Evolutionary conservation across 192 early-diverging fungal genomes (phyloP).

Genomic region (Linnemannia exigua): DNA sequence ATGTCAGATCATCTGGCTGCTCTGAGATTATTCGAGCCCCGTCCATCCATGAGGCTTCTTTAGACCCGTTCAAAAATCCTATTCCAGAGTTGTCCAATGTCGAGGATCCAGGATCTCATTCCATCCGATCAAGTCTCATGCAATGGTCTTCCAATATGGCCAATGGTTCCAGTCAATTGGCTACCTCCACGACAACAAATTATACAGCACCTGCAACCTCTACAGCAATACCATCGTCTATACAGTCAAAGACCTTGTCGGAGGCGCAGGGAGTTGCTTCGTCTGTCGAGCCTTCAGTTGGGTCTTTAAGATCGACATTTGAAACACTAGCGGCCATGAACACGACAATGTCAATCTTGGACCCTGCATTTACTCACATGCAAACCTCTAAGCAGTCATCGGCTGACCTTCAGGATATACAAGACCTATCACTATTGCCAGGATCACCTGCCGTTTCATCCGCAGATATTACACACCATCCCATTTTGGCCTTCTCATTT

Average conservation of each 20-base stretch:
- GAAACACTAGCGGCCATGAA: neutral
- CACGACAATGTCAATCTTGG: neutral
- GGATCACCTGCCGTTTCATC: neutral
- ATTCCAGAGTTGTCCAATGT: neutral
- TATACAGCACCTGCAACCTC: neutral
- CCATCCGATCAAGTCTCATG: neutral
- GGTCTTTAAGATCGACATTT: neutral
- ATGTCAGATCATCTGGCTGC: too few relatives aligned
- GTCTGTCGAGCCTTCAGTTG: neutral
- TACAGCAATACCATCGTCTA: too few relatives aligned
- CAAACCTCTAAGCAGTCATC: neutral
- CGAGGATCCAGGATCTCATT: neutral
- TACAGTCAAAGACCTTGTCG: too few relatives aligned
- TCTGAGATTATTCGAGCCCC: too few relatives aligned
- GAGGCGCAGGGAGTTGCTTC: neutral
- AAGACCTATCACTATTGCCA: neutral
- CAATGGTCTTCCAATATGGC: neutral
- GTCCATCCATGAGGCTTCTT: too few relatives aligned
- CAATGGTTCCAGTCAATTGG: neutral
- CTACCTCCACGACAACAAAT: neutral
- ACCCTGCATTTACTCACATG: neutral
- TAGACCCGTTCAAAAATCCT: too few relatives aligned
- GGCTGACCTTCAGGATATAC: neutral
- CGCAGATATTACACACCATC: neutral
- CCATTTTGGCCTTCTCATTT: neutral